These are phyloP conservation scores for Artemisia tridentata DNA, from an alignment of 129 eudicot genomes.

Conservation along the genomic window DNA sequence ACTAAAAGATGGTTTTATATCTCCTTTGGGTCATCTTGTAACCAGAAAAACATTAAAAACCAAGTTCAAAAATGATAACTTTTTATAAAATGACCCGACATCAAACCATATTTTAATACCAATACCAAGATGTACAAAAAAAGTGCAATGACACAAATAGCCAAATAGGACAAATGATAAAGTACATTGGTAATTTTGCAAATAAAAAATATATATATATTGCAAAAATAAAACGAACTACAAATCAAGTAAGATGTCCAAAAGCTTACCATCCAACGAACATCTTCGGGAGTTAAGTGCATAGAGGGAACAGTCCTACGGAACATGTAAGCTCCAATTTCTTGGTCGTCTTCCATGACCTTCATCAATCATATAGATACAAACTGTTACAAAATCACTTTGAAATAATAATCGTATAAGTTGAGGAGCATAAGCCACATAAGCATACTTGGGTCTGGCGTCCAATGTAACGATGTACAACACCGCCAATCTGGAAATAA, in stretches of 20 bases:
- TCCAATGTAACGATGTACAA: slow-evolving; percentile 93
- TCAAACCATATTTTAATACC: too few relatives aligned
- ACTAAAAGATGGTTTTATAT: slow-evolving; percentile 28
- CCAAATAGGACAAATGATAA: too few relatives aligned
- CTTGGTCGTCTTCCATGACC: slow-evolving; percentile 99
- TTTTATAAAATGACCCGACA: too few relatives aligned
- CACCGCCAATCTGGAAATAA: slow-evolving; percentile 90
- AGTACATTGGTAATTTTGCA: too few relatives aligned
- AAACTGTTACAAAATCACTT: not conserved
- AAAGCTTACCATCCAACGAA: slow-evolving; percentile 80
- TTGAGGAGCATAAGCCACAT: not conserved
- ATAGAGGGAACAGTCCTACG: slow-evolving; percentile 90
- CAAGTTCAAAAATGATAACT: too few relatives aligned
- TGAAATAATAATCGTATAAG: slow-evolving; percentile 11
- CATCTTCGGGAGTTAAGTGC: slow-evolving; percentile 74
- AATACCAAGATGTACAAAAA: too few relatives aligned
- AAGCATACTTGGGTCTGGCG: slow-evolving; percentile 89
- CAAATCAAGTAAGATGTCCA: slow-evolving; percentile 13
- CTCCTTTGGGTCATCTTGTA: slow-evolving; percentile 34
- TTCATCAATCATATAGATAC: slow-evolving; percentile 26
- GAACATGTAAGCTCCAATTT: slow-evolving; percentile 95
- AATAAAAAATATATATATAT: not conserved
- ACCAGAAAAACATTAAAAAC: too few relatives aligned
- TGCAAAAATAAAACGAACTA: not conserved
- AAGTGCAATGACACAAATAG: too few relatives aligned